Percentiles rank a stretch among this genome's conserved stretches.
Evolutionary conservation across 2,329 filamentous ascomycete genomes (phyloP).

Genomic region (Parafenestella ontariensis): DNA sequence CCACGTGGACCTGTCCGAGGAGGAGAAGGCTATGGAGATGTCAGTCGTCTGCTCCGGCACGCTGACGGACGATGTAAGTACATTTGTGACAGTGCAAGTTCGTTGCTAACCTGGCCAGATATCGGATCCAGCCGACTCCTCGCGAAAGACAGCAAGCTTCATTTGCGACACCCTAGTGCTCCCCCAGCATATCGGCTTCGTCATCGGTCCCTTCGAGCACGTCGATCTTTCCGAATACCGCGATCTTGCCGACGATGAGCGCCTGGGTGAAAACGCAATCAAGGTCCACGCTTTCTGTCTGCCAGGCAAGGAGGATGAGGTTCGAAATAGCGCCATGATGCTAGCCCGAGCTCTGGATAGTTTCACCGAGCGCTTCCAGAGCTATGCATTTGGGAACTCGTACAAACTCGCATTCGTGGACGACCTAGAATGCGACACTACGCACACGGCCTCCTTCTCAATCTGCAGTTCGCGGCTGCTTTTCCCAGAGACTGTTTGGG

Average conservation of each 20-base stretch:
- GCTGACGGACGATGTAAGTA: constrained; percentile 74
- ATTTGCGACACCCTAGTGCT: constrained; percentile 71
- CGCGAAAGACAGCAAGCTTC: constrained; percentile 89
- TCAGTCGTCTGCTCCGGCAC: constrained; percentile 90
- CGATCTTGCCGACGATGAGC: constrained; percentile 89
- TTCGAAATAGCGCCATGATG: constrained; percentile 85
- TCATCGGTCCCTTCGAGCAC: constrained; percentile 92
- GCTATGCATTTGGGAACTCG: constrained; percentile 82
- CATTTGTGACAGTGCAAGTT: background rate
- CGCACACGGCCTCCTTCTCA: constrained; percentile 81
- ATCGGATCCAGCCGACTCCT: constrained; percentile 75
- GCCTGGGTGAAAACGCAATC: constrained; percentile 84
- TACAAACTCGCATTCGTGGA: constrained; percentile 96
- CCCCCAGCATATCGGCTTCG: constrained; percentile 90
- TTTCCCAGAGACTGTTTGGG: constrained; percentile 83
- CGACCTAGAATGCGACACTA: constrained; percentile 77
- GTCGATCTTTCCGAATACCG: constrained; percentile 89
- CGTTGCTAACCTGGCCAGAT: constrained; percentile 51
- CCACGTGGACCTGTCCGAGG: constrained; percentile 63
- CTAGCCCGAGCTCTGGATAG: constrained; percentile 87
- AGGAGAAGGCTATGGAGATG: constrained; percentile 89
- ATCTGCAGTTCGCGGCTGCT: constrained; percentile 87
- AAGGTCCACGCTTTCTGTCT: constrained; percentile 92
- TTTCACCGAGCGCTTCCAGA: constrained; percentile 85
- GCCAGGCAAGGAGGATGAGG: constrained; percentile 79